Evolutionary conservation across 1,139 yeast genomes (phyloP), one percentile per base, ranked within the genome.

Genomic region (Tardiomyces blankii): DNA sequence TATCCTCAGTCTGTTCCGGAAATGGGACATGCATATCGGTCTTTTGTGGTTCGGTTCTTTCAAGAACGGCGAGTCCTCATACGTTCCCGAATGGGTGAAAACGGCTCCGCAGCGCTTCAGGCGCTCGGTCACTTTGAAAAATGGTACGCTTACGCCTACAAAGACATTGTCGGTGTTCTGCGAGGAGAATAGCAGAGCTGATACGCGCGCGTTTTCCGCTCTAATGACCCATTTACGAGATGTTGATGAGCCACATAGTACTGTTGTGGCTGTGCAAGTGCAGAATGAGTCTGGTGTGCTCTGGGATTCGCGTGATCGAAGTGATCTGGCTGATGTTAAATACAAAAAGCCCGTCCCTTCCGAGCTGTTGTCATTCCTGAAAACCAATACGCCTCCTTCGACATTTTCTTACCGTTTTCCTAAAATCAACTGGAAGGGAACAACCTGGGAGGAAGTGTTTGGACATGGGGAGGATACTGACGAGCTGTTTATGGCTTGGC

Each of bases 21-120:
- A 38, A n/a, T 28, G 47, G 40, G 19, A 39, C 9, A 32, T 48
- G 16, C 38, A 42, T 14, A 33, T 48, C 12, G 43, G 11, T 14
- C 45, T 48, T n/a, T 25, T 48, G 41, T 50, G 53, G 52, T 50
- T 50, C 35, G 53, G 53, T 27, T 45, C 53, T 6, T 50, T 50
- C 39, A 50, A 50, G 25, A 49, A 50, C 18, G 53, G 53, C 3
- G 47, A 44, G 39, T 50, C 53, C 5, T 30, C 49, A 14, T 50
- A 49, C 35, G 42, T 43, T 11, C 52, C 53, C 8, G 39, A 21
- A 12, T 50, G 53, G 53, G 38, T 50, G 21, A 50, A 48, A 33
- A 49, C 28, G 18, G 47, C 49, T 42, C 47, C 35, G 16, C 25
- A 44, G 39, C 41, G 44, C 7, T 43, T 45, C 13, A 45, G 30